These are phyloP conservation scores for Garcia nutans DNA, from an alignment of 345 rosid species.

Conservation along the genomic window DNA sequence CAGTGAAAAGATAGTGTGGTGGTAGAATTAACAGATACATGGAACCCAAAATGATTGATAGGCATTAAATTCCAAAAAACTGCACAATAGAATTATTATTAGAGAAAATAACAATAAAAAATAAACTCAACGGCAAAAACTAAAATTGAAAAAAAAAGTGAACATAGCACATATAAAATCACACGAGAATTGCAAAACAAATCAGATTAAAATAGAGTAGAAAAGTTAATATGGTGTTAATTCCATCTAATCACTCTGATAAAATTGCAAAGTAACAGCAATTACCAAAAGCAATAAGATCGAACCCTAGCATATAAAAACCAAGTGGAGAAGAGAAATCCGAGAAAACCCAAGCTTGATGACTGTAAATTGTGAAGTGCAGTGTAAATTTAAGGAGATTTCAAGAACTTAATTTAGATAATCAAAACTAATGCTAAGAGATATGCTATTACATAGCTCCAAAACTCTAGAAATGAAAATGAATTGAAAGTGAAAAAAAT, in stretches of 20 bases:
- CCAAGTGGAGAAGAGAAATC: background rate
- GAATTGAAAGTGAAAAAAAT: background rate
- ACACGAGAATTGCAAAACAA: background rate
- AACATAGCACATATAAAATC: background rate
- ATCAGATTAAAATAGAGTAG: background rate
- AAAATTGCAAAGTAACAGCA: conserved; percentile 5
- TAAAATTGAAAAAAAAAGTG: too few species aligned
- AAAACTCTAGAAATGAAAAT: conserved; percentile 15
- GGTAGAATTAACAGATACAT: too few species aligned
- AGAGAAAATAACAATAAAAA: too few species aligned
- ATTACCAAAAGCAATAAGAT: conserved; percentile 21
- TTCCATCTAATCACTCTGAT: background rate
- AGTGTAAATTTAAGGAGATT: background rate
- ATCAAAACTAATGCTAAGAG: conserved; percentile 13
- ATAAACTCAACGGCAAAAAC: too few species aligned
- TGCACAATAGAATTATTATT: too few species aligned
- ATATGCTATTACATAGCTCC: conserved; percentile 14
- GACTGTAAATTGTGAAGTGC: background rate
- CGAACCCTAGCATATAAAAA: conserved; percentile 34
- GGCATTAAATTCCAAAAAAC: too few species aligned
- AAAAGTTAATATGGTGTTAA: background rate
- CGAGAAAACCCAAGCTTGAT: conserved; percentile 35
- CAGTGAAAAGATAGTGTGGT: too few species aligned
- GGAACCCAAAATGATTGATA: too few species aligned
- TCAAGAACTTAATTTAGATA: conserved; percentile 14